Base-by-base conservation (phyloP, 306 rosid genomes). In the Cicer judaicum region DNA sequence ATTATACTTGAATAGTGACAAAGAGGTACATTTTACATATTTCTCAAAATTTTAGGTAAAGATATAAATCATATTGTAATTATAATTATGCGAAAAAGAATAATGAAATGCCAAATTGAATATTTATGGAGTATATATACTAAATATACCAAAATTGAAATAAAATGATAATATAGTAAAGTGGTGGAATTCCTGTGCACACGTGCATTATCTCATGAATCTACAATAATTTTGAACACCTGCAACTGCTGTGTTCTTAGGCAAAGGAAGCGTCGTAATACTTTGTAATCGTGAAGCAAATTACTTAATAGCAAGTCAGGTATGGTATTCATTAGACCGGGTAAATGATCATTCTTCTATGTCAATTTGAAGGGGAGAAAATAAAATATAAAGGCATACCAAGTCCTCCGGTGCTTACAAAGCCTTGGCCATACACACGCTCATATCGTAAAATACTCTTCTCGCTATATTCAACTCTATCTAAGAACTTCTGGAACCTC, bases 341-440 rank as follows among this genome's bases (percentile, higher is more conserved):
- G 53, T 74, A 74, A 77, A 61, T 21, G 36, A 64, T 41, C 55
- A 64, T 59, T 19, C 76, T 59, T 49, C 77, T 48, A 75, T 39
- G 10, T 75, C 53, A 56, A 46, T 42, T 52, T 36, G 14, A 16
- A 52, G 57, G 7, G 13, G 57, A 59, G 47, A 47, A 54, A 72
- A 54, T 60, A 73, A 55, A 74, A 50, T 34, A 70, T 29, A 34
- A 70, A 75, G 55, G 39, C 74, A 65, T 85, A 89, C 92, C 95
- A 65, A 85, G 70, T 76, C 95, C 95, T 74, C 95, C 95, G 6
- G 91, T 81, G 86, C 95, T 89, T 57, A 87, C 88, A 68, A 87
- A 89, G 34, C 95, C 92, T 42, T 72, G 75, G 18, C 95, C 95
- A 75, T 80, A 89, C 39, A 89, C 78, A 48, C 73, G 81, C 76